A percentile compares a stretch with the other conserved stretches of the same genome.
phyloP scores from a whole-genome alignment of 805 yeast genomes.

The Starmerella etchellsii region DNA sequence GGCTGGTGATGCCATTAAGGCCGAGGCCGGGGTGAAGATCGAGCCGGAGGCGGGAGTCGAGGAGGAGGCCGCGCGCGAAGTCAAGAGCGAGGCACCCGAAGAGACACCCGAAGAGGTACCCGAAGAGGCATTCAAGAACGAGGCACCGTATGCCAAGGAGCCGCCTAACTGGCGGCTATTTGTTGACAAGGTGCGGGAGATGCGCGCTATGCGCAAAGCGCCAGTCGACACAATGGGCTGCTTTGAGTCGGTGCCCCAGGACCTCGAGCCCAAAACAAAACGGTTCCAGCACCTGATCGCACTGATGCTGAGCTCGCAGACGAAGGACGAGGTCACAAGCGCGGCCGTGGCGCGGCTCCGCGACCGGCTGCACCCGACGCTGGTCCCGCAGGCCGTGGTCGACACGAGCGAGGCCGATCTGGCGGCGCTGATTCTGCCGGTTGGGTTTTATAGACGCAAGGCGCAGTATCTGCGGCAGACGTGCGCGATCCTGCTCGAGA shows the following conservation, averaged over 20 bases:
- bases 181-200: conserved; percentile 34
- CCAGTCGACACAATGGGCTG: conserved; percentile 91
- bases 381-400: conserved; percentile 24
- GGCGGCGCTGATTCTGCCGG: conserved; percentile 57
- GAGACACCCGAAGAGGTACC: too few species aligned
- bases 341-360: conserved; percentile 57
- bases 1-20: too few species aligned
- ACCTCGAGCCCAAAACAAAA: conserved; percentile 25
- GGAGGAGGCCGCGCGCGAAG: too few species aligned
- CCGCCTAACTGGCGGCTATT: conserved; percentile 25
- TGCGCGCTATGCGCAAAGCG: conserved; percentile 55
- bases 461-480: conserved; percentile 56
- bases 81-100: too few species aligned
- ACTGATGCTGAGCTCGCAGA: conserved; percentile 79
- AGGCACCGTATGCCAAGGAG: too few species aligned
- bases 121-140: too few species aligned
- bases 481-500: conserved; percentile 37
- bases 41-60: too few species aligned
- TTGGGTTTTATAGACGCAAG: conserved; percentile 79
- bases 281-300: conserved; percentile 69
- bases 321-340: conserved; percentile 77
- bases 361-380: conserved; percentile 31
- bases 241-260: conserved; percentile 35
- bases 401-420: conserved; percentile 36
- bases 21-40: too few species aligned